A percentile compares a stretch with the other conserved stretches of the same genome.
Conservation (phyloP, 1,284 basidiomycete species). For the Laetiporus sulphureus region DNA sequence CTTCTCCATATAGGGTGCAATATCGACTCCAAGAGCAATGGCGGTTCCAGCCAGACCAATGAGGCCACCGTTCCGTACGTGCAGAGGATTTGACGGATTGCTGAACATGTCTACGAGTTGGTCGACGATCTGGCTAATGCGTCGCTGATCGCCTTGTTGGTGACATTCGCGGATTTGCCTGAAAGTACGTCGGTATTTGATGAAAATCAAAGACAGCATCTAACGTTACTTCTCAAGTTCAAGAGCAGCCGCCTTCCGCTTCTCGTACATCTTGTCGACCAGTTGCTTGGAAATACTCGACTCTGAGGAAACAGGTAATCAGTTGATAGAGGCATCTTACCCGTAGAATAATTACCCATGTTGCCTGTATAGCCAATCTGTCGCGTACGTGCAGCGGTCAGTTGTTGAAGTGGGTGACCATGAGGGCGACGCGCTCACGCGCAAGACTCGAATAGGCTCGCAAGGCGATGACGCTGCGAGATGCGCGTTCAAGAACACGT, state of each 20-base stretch:
- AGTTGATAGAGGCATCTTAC: no score
- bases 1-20: slow-evolving; percentile 90
- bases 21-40: slow-evolving; percentile 90
- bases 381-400: no score
- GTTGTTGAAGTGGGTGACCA: no score
- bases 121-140: slow-evolving; percentile 86
- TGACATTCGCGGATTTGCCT: slow-evolving; percentile 81
- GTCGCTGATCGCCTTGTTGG: slow-evolving; percentile 70
- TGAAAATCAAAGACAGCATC: not conserved
- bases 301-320: no score
- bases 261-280: slow-evolving; percentile 89
- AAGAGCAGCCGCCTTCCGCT: slow-evolving; percentile 91
- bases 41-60: slow-evolving; percentile 96
- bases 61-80: slow-evolving; percentile 91
- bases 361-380: no score
- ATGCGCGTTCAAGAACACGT: not conserved
- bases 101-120: slow-evolving; percentile 93
- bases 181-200: slow-evolving; percentile 26
- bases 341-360: not conserved
- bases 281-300: slow-evolving; percentile 65
- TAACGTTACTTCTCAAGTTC: slow-evolving; percentile 82
- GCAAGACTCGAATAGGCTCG: no score
- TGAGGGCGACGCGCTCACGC: no score
- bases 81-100: slow-evolving; percentile 73
- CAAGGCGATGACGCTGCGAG: not conserved